phyloP scores from a whole-genome alignment of 495 filamentous ascomycete genomes.

The Evernia prunastri region DNA sequence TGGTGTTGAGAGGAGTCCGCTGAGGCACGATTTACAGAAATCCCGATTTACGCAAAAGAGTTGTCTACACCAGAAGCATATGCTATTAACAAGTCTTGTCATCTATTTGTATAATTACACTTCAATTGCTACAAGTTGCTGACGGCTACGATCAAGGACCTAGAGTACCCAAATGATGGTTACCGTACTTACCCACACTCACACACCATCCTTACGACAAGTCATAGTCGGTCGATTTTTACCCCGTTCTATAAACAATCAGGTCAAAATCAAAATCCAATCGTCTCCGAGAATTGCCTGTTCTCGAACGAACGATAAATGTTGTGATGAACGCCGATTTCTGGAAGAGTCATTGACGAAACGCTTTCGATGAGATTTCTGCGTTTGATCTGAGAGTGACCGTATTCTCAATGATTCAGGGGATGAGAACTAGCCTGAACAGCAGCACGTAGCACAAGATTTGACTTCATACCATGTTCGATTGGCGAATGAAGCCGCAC shows the following conservation, averaged over 20 bases:
- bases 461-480: conserved; percentile 11
- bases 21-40: not conserved
- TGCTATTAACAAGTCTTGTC: not conserved
- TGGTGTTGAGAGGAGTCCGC: not conserved
- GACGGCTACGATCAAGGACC: not conserved
- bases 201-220: not conserved
- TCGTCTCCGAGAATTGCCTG: conserved; percentile 32
- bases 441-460: conserved; percentile 31
- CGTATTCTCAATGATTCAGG: conserved; percentile 34
- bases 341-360: conserved; percentile 36
- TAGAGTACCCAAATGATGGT: not conserved
- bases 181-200: not conserved
- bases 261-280: not conserved
- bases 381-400: conserved; percentile 26
- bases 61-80: not conserved
- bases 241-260: not conserved
- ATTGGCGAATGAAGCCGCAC: not conserved
- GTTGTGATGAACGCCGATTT: conserved; percentile 34
- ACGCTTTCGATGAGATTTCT: conserved; percentile 30
- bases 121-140: conserved; percentile 26
- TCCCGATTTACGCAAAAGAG: not conserved
- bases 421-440: conserved; percentile 38
- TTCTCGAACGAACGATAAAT: conserved; percentile 21
- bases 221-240: not conserved
- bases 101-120: conserved; percentile 4